phyloP scores from a whole-genome alignment of 805 yeast species.

The Candida ficus region DNA sequence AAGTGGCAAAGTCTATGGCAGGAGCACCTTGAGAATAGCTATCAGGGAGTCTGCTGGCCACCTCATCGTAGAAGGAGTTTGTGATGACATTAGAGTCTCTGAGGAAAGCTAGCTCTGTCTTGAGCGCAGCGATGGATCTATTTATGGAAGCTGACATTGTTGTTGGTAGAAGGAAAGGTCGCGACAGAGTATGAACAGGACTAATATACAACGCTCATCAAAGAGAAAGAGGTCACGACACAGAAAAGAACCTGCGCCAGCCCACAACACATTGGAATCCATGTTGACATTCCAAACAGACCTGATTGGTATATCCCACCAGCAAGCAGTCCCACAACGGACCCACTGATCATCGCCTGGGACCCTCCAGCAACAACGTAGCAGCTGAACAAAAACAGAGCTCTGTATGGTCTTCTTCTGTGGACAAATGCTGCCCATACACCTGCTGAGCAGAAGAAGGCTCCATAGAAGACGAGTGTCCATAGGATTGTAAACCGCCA shows the following conservation, averaged over 20 bases:
- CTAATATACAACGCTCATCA: conserved; percentile 41
- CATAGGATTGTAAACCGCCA: conserved; percentile 83
- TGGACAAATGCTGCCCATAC: conserved; percentile 49
- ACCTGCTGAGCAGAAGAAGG: conserved; percentile 63
- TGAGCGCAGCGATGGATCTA: conserved; percentile 73
- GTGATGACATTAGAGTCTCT: conserved; percentile 69
- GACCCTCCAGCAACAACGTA: conserved; percentile 53
- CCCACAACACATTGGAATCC: conserved; percentile 90
- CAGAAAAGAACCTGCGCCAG: conserved; percentile 62
- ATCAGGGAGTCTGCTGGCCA: conserved; percentile 50
- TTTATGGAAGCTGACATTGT: conserved; percentile 51
- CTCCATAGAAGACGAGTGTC: conserved; percentile 65
- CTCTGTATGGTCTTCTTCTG: conserved; percentile 34
- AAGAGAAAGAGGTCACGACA: conserved; percentile 61
- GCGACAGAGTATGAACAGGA: conserved; percentile 17
- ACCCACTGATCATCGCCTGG: conserved; percentile 69
- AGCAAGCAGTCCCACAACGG: conserved; percentile 64
- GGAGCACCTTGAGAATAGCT: conserved; percentile 47
- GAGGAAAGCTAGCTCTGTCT: conserved; percentile 75
- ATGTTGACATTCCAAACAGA: conserved; percentile 81
- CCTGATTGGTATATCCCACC: conserved; percentile 77
- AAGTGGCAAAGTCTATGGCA: conserved; percentile 35
- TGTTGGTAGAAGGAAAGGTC: not conserved
- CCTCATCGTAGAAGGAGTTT: conserved; percentile 45
- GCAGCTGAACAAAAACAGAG: conserved; percentile 34